A percentile compares a stretch with the other conserved stretches of the same genome.
phyloP scores from a whole-genome alignment of 192 early-diverging fungal species.

The Glomus cerebriforme region DNA sequence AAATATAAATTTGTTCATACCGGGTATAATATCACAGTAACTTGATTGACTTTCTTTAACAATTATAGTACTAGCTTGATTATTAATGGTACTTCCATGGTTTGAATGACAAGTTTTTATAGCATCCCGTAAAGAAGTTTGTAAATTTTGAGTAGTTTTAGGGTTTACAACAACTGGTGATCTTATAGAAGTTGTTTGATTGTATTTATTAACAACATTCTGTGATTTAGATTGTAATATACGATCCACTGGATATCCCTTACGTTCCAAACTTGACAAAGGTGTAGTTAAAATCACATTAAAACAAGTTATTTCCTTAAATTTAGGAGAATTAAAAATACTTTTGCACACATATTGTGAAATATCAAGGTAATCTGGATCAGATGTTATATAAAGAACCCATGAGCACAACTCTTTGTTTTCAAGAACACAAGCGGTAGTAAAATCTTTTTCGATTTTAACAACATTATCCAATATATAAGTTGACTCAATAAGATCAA shows the following conservation, averaged over 20 bases:
- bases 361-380: conserved; percentile 37
- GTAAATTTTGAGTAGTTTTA: neutral
- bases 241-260: conserved; percentile 59
- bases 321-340: neutral
- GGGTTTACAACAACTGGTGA: neutral
- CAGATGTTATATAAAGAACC: conserved; percentile 42
- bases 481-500: conserved; percentile 60
- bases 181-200: conserved; percentile 15
- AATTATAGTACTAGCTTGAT: conserved; percentile 27
- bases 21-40: conserved; percentile 57
- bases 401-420: conserved; percentile 43
- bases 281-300: neutral
- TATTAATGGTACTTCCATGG: conserved; percentile 35
- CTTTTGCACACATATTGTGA: neutral
- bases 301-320: neutral
- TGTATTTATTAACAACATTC: neutral
- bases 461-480: conserved; percentile 44
- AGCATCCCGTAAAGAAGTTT: conserved; percentile 9
- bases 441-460: conserved; percentile 51
- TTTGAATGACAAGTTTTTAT: conserved; percentile 40
- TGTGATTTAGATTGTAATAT: conserved; percentile 50
- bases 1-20: conserved; percentile 37
- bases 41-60: conserved; percentile 39
- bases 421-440: conserved; percentile 58
- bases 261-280: neutral